Evolutionary conservation across 1,284 basidiomycete genomes (phyloP), one percentile per base, ranked within the genome.

Genomic region (Malassezia slooffiae): DNA sequence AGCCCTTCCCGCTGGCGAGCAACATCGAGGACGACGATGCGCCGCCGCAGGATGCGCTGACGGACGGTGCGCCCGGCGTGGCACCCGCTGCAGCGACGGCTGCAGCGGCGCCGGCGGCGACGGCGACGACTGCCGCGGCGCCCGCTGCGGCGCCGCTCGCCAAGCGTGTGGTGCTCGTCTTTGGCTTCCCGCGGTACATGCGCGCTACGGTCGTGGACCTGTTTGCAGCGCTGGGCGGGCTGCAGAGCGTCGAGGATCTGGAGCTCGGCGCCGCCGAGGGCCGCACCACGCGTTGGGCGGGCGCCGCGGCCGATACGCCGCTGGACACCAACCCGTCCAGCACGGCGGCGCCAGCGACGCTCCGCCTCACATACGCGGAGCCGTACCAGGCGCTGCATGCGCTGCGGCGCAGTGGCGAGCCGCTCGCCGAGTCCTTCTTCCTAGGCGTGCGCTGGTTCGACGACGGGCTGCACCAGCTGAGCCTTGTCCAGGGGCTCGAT

Each of bases 401-500:
- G 7, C 42, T 62, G 13, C 55, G 51, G 20, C 52, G 55, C 28
- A 57, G 47, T 31, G 59, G 59, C 31, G 51, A 57, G 34, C 36
- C 54, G 4, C 40, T 62, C 9, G 57, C 57, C 7, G 53, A 55
- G 9, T 49, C 55, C 2, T 57, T 55, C 34, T 51, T 62, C 40
- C 44, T 62, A 12, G 57, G 59, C 16, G 59, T 57, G 28, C 51
- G 59, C 16, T 62, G 59, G 59, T 55, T 59, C 24, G 54, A 57
- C 30, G 57, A 59, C 27, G 58, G 56, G 33, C 46, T 62, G 37
- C 57, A 62, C 29, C 53, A 59, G 34, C 50, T 54, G 15, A 47
- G 48, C 13, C 44, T 55, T 3, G 52, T 54, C 29, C 46, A 52
- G 15, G 59, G 59, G 3, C 41, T 50, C n/a, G 59, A 62, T 43